Base-by-base conservation (phyloP, 2,329 filamentous ascomycete genomes). In the Lasiodiplodia sp. region DNA sequence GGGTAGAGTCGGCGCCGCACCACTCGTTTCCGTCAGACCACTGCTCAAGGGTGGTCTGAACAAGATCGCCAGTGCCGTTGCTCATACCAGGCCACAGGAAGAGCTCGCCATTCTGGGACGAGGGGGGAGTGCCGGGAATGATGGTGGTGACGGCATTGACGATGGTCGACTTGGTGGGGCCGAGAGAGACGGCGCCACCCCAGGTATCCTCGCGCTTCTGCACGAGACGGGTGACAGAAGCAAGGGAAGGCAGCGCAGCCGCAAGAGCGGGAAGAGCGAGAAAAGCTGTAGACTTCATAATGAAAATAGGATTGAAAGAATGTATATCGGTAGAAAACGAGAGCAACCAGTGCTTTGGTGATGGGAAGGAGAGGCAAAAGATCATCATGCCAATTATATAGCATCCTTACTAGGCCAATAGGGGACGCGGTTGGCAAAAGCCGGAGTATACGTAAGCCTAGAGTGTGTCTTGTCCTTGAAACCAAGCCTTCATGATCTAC, bases 61-160 rank as follows among this genome's bases (percentile, higher is more conserved):
- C 72, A 18, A 83, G 73, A 62, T 83, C 78, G 1, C 81, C 80
- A 3, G 81, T 83, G 49, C 81, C 80, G 70, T 83, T 83, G 65
- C 78, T 81, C 79, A 83, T 83, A 5, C 81, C 81, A 7, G 81
- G 82, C 80, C 80, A 83, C 44, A 83, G 75, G 72, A 81, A 82
- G 0, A 83, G 75, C 38, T 74, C 73, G 4, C 81, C 81, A 34
- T 75, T 78, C 62, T 82, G 81, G 0, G 75, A 77, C 0, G 75
- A 53, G 7, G 81, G 81, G 0, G 80, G 79, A 1, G 72, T 69
- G 25, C 81, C 81, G 1, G 81, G 81, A 44, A 80, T 78, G n/a
- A 83, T 69, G 6, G 77, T 81, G 8, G 81, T 83, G 16, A 80
- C 77, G 4, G 81, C 77, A 40, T 79, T 76, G 71, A 79, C 71